These are phyloP conservation scores for Citrullus amarus DNA, from an alignment of 306 rosid species.

Conservation along the genomic window DNA sequence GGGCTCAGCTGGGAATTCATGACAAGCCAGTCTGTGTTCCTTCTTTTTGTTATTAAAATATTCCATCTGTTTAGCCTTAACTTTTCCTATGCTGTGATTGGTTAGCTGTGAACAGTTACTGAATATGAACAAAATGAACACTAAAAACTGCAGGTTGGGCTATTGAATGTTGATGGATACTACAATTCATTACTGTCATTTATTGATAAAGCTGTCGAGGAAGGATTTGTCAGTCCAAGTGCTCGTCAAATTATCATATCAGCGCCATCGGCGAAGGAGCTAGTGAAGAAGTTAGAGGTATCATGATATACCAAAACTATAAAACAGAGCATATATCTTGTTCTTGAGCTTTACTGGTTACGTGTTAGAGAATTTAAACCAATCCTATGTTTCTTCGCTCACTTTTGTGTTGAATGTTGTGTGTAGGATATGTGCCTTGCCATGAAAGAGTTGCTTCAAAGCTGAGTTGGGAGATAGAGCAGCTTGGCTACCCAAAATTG, in stretches of 20 bases:
- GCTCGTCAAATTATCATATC: slow-evolving; percentile 93
- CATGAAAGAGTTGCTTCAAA: slow-evolving; percentile 90
- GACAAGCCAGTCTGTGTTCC: slow-evolving; percentile 67
- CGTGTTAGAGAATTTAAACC: neutral
- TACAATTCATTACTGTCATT: slow-evolving; percentile 77
- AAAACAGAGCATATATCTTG: neutral
- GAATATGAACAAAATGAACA: neutral
- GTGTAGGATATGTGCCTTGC: slow-evolving; percentile 82
- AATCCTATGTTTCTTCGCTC: neutral
- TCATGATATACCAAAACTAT: neutral
- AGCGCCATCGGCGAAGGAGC: slow-evolving; percentile 79
- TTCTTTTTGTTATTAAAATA: neutral
- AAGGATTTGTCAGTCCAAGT: slow-evolving; percentile 78
- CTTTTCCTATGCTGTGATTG: neutral
- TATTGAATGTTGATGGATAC: slow-evolving; percentile 95
- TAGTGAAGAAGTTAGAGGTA: slow-evolving; percentile 95
- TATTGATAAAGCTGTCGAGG: slow-evolving; percentile 94
- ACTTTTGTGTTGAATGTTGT: neutral
- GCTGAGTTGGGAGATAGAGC: slow-evolving; percentile 78
- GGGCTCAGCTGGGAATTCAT: slow-evolving; percentile 99
- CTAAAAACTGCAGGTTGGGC: slow-evolving; percentile 60
- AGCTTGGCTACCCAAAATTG: slow-evolving; percentile 51
- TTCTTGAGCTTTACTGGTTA: neutral
- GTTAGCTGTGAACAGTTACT: neutral
- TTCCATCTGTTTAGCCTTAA: neutral